Conservation (phyloP, 2,329 filamentous ascomycete species). For the Arachnopeziza araneosa region DNA sequence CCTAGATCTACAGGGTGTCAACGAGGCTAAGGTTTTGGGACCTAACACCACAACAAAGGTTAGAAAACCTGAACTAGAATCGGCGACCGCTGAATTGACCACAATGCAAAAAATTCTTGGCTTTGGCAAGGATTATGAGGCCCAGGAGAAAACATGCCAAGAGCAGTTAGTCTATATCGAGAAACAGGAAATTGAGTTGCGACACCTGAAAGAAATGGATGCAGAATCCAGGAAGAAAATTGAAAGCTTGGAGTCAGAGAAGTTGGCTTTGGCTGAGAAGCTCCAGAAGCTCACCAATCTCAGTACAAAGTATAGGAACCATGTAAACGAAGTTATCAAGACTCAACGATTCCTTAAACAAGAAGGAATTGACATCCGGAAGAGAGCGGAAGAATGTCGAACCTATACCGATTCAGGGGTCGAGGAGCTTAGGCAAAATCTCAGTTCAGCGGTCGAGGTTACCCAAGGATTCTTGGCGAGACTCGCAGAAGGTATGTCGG, state of each 20-base stretch:
- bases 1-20: not conserved
- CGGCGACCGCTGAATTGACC: not conserved
- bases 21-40: not conserved
- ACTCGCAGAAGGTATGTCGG: not conserved
- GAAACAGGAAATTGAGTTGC: slow-evolving; percentile 12
- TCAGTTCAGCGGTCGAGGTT: slow-evolving; percentile 3
- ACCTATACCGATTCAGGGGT: not conserved
- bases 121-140: not conserved
- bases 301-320: slow-evolving; percentile 25
- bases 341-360: slow-evolving; percentile 20
- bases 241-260: slow-evolving; percentile 13
- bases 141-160: not conserved
- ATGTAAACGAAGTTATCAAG: slow-evolving; percentile 30
- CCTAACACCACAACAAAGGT: not conserved
- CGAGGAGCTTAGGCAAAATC: not conserved
- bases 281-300: slow-evolving; percentile 23
- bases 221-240: slow-evolving; percentile 4
- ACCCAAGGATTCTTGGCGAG: slow-evolving; percentile 1
- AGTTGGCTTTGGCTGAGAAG: slow-evolving; percentile 15
- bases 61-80: not conserved
- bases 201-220: slow-evolving; percentile 11
- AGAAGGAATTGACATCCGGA: slow-evolving; percentile 9
- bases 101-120: slow-evolving; percentile 1
- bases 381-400: not conserved
- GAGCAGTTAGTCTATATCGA: slow-evolving; percentile 3